Evolutionary conservation across 148 eudicot genomes (phyloP).

Genomic region (Simmondsia chinensis): DNA sequence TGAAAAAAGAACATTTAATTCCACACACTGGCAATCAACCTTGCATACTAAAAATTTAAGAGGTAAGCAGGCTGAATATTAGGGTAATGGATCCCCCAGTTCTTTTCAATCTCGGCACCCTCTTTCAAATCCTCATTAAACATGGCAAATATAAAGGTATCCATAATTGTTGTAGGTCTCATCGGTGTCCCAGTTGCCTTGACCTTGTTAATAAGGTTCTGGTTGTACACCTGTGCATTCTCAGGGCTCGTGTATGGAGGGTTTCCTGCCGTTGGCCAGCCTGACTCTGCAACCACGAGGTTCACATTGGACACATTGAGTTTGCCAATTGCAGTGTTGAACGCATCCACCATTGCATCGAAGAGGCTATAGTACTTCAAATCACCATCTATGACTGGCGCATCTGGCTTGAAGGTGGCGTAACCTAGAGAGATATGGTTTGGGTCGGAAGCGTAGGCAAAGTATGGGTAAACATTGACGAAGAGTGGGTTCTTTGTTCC

Average conservation of each 20-base stretch:
- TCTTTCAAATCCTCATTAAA: constrained; percentile 37
- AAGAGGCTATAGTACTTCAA: constrained; percentile 17
- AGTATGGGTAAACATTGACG: constrained; percentile 15
- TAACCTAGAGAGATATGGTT: constrained; percentile 2
- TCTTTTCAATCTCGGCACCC: constrained; percentile 22
- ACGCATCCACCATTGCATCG: constrained; percentile 33
- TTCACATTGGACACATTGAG: constrained; percentile 1
- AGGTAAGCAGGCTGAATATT: constrained; percentile 10
- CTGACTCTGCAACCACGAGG: constrained; percentile 20
- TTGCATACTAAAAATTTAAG: too few relatives aligned
- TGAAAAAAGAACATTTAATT: too few relatives aligned
- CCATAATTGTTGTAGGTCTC: constrained; percentile 11
- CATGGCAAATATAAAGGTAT: constrained; percentile 31
- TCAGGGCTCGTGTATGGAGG: constrained; percentile 7
- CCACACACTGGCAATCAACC: too few relatives aligned
- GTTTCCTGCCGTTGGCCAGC: constrained; percentile 35
- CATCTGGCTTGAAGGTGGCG: constrained; percentile 6
- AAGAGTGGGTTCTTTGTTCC: constrained; percentile 11
- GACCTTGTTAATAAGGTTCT: constrained; percentile 11
- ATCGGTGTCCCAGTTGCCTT: constrained; percentile 24
- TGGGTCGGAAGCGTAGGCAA: neutral
- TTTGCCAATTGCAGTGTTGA: constrained; percentile 16
- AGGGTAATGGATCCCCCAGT: constrained; percentile 31
- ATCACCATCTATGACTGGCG: constrained; percentile 17
- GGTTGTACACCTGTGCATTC: constrained; percentile 17